Evolutionary conservation across 2,329 filamentous ascomycete genomes (phyloP).

Genomic region (Biscogniauxia mediterranea): DNA sequence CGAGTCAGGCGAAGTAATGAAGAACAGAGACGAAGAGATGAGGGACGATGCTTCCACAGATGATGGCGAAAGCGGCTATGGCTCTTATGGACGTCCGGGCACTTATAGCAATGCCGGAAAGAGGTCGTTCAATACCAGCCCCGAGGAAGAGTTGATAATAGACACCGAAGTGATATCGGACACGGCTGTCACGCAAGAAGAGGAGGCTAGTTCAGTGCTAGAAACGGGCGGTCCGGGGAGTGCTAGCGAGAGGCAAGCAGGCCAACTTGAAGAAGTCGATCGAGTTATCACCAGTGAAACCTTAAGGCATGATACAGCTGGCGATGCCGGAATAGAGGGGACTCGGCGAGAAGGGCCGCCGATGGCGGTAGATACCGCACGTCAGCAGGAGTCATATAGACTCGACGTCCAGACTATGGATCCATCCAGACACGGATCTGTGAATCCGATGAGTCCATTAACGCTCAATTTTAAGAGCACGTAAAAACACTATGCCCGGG

Average conservation of each 20-base stretch:
- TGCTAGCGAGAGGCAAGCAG: not conserved
- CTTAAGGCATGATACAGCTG: not conserved
- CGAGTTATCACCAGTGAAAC: not conserved
- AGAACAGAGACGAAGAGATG: slow-evolving; percentile 5
- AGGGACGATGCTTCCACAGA: not conserved
- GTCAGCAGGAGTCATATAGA: not conserved
- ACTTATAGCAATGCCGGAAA: slow-evolving; percentile 1
- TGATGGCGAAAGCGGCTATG: slow-evolving; percentile 19
- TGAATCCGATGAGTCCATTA: not conserved
- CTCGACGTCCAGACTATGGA: not conserved
- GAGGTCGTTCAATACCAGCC: not conserved
- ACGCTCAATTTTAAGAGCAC: not conserved
- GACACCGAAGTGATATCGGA: slow-evolving; percentile 1
- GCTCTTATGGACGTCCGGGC: slow-evolving; percentile 6
- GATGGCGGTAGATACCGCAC: not conserved
- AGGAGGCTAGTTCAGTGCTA: not conserved
- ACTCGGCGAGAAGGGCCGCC: not conserved
- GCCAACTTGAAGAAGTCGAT: not conserved
- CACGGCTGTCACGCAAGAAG: too few relatives aligned
- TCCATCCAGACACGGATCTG: not conserved
- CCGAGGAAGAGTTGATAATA: not conserved
- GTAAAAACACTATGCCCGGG: not conserved
- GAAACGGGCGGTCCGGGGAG: not conserved
- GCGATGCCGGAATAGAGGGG: not conserved
- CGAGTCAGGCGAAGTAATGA: slow-evolving; percentile 15